A percentile compares a stretch with the other conserved stretches of the same genome.
Evolutionary conservation across 139 green algal genomes (phyloP).

Genomic region (Trebouxia sp.): DNA sequence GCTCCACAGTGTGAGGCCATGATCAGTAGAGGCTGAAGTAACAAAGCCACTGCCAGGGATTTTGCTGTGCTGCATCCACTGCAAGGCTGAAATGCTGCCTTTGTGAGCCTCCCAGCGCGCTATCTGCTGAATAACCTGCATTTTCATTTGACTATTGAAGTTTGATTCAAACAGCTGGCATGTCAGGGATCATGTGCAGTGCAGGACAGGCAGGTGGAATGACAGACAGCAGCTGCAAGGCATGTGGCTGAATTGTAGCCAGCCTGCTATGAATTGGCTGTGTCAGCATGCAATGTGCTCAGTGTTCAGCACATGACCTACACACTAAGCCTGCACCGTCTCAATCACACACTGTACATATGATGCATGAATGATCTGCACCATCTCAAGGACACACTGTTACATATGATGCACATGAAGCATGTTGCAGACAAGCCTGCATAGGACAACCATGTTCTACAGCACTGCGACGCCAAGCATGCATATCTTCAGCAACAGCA

Average conservation of each 20-base stretch:
- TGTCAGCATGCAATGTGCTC: too few relatives aligned
- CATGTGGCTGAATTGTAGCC: too few relatives aligned
- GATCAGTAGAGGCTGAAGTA: not conserved
- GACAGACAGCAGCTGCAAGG: too few relatives aligned
- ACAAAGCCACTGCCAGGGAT: not conserved
- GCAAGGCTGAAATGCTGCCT: not conserved
- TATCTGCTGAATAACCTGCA: not conserved
- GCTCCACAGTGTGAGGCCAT: constrained; percentile 19
- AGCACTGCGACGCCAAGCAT: not conserved
- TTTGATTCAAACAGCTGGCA: too few relatives aligned
- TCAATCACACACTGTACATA: too few relatives aligned
- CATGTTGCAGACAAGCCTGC: not conserved
- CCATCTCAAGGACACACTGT: not conserved
- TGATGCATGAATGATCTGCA: not conserved
- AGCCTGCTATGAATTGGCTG: too few relatives aligned
- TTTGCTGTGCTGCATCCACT: constrained; percentile 14
- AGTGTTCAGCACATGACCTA: too few relatives aligned
- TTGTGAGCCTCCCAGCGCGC: constrained; percentile 18
- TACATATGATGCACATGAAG: not conserved
- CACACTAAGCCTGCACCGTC: too few relatives aligned
- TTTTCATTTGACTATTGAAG: too few relatives aligned
- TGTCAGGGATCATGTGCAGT: too few relatives aligned
- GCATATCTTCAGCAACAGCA: not conserved
- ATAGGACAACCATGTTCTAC: not conserved
- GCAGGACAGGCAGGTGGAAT: too few relatives aligned